Evolutionary conservation across 208 protist species (phyloP).

Genomic region (Acanthamoeba sp.): DNA sequence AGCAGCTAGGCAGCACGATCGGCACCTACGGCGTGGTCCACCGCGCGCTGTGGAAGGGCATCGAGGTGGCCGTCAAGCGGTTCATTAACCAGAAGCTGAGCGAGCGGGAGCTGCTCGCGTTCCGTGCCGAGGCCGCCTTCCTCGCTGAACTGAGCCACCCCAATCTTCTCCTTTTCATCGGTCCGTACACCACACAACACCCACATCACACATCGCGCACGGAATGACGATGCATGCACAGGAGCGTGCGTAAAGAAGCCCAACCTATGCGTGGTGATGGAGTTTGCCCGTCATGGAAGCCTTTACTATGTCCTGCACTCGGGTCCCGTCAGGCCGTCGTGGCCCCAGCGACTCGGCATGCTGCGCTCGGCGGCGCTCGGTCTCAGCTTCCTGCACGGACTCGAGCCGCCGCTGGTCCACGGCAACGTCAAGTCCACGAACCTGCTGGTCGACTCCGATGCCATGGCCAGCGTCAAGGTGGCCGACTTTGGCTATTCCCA

Average conservation of each 20-base stretch:
- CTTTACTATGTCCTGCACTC: background rate
- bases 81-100: conserved; percentile 64
- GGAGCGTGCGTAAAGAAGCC: conserved; percentile 53
- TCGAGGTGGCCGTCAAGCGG: conserved; percentile 57
- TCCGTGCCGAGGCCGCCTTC: conserved; percentile 17
- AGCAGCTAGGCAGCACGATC: conserved; percentile 2
- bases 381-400: conserved; percentile 46
- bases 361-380: background rate
- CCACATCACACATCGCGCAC: too few species aligned
- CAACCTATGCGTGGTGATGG: conserved; percentile 53
- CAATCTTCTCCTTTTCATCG: conserved; percentile 53
- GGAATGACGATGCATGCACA: too few species aligned
- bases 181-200: background rate
- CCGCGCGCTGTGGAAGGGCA: conserved; percentile 22
- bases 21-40: conserved; percentile 46
- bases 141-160: conserved; percentile 51
- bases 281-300: background rate
- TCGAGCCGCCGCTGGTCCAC: background rate
- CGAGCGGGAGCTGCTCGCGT: conserved; percentile 22
- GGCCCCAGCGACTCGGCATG: conserved; percentile 29
- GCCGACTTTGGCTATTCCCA: conserved; percentile 29
- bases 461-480: conserved; percentile 17
- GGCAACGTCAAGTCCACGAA: conserved; percentile 46
- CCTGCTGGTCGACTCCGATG: background rate
- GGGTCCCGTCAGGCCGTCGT: background rate